These are phyloP conservation scores for Lactifluus volemus DNA, from an alignment of 768 basidiomycete species.

Conservation along the genomic window DNA sequence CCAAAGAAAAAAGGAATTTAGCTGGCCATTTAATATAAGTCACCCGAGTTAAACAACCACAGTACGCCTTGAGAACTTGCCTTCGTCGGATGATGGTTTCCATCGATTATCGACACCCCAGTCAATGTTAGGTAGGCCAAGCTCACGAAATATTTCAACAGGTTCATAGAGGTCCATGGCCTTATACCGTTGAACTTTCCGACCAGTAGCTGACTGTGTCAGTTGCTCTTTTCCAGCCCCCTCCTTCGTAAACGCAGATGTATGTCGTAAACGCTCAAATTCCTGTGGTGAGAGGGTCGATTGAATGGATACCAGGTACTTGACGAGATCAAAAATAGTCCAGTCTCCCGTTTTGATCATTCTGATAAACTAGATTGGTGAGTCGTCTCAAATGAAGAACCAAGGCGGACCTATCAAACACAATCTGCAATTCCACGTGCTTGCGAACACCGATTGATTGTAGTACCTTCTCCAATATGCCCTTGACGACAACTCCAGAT, in stretches of 20 bases:
- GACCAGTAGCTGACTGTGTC: constrained; percentile 19
- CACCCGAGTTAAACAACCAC: background rate
- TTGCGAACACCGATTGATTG: constrained; percentile 74
- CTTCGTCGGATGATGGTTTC: constrained; percentile 79
- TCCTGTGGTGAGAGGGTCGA: constrained; percentile 52
- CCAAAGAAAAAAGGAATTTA: constrained; percentile 67
- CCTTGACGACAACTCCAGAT: constrained; percentile 55
- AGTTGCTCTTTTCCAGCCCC: constrained; percentile 19
- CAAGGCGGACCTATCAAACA: constrained; percentile 71
- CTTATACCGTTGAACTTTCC: constrained; percentile 41
- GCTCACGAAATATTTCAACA: constrained; percentile 51
- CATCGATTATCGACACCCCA: constrained; percentile 80
- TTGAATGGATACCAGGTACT: constrained; percentile 80
- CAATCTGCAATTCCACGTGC: constrained; percentile 85
- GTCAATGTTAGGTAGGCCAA: constrained; percentile 77
- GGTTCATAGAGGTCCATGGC: constrained; percentile 86
- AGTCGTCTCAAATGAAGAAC: background rate
- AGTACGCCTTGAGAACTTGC: constrained; percentile 30
- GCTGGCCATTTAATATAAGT: constrained; percentile 36
- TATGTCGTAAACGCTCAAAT: constrained; percentile 43
- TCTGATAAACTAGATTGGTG: constrained; percentile 30
- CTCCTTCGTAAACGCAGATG: constrained; percentile 71
- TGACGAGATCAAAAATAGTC: constrained; percentile 77
- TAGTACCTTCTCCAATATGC: constrained; percentile 60
- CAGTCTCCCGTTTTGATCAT: constrained; percentile 89